Percentiles rank a stretch among this genome's conserved stretches.
phyloP scores from a whole-genome alignment of 805 yeast genomes.

The Yarrowia porcina region DNA sequence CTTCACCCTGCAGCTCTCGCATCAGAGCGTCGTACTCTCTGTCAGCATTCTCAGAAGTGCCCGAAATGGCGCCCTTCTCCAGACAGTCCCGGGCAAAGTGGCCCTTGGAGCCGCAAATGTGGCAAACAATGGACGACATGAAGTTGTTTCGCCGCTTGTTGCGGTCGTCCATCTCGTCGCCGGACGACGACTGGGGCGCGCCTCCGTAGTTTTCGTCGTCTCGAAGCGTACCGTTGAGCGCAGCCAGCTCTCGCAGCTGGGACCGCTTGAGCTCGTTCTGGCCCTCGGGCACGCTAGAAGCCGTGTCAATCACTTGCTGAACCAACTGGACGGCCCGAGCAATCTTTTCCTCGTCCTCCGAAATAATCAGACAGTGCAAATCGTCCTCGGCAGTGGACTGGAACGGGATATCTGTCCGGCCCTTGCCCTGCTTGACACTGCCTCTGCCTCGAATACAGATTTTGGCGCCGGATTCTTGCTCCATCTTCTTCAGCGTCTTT shows the following conservation, averaged over 20 bases:
- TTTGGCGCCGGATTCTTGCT: constrained; percentile 80
- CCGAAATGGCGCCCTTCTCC: constrained; percentile 30
- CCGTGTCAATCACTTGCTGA: constrained; percentile 72
- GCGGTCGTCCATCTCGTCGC: constrained; percentile 35
- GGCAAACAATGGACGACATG: constrained; percentile 62
- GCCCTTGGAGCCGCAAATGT: constrained; percentile 75
- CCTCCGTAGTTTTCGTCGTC: constrained; percentile 70
- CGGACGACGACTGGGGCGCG: constrained; percentile 60
- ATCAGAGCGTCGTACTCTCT: constrained; percentile 52
- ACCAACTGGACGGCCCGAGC: constrained; percentile 71
- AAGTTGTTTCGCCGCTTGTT: constrained; percentile 52
- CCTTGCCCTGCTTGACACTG: constrained; percentile 88
- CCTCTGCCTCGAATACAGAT: constrained; percentile 94
- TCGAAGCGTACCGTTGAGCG: constrained; percentile 88
- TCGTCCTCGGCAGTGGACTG: constrained; percentile 70
- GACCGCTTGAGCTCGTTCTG: constrained; percentile 88
- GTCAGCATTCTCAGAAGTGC: constrained; percentile 39
- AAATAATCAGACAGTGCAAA: constrained; percentile 80
- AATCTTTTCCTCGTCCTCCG: constrained; percentile 75
- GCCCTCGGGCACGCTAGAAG: constrained; percentile 86
- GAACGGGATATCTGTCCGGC: constrained; percentile 45
- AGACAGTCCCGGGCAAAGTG: constrained; percentile 88
- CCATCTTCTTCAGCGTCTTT: constrained; percentile 74
- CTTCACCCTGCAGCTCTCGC: constrained; percentile 41
- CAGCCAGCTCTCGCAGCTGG: constrained; percentile 88